Conservation (phyloP, 805 yeast species). For the Suhomyces emberorum region DNA sequence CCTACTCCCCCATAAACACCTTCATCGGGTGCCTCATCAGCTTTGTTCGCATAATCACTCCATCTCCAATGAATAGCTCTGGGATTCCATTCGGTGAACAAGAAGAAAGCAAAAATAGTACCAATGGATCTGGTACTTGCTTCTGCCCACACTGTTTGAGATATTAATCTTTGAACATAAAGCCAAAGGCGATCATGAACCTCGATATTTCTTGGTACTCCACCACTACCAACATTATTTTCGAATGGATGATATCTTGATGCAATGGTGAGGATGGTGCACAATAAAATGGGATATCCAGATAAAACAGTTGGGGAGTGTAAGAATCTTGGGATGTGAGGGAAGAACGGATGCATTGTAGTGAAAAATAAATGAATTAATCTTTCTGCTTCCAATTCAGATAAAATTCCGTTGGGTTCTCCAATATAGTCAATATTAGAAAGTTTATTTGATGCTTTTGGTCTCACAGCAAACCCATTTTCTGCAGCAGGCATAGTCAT, state of each 20-base stretch:
- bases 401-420: constrained; percentile 47
- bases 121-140: constrained; percentile 86
- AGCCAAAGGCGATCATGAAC: constrained; percentile 83
- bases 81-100: constrained; percentile 95
- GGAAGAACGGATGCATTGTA: constrained; percentile 87
- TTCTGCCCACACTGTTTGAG: constrained; percentile 92
- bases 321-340: constrained; percentile 74
- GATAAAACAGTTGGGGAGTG: constrained; percentile 65
- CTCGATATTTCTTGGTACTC: constrained; percentile 49
- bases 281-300: constrained; percentile 75
- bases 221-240: constrained; percentile 27
- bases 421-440: constrained; percentile 67
- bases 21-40: constrained; percentile 36
- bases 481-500: constrained; percentile 44
- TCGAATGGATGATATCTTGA: constrained; percentile 69
- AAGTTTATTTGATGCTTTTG: constrained; percentile 45
- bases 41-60: constrained; percentile 74
- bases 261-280: constrained; percentile 77
- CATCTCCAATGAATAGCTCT: constrained; percentile 88
- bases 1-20: constrained; percentile 1
- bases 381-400: constrained; percentile 58
- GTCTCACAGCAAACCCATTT: constrained; percentile 41
- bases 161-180: constrained; percentile 73
- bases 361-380: constrained; percentile 62
- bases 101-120: constrained; percentile 78